Evolutionary conservation across 2,329 filamentous ascomycete genomes (phyloP).

Genomic region (Alternaria infectoria): DNA sequence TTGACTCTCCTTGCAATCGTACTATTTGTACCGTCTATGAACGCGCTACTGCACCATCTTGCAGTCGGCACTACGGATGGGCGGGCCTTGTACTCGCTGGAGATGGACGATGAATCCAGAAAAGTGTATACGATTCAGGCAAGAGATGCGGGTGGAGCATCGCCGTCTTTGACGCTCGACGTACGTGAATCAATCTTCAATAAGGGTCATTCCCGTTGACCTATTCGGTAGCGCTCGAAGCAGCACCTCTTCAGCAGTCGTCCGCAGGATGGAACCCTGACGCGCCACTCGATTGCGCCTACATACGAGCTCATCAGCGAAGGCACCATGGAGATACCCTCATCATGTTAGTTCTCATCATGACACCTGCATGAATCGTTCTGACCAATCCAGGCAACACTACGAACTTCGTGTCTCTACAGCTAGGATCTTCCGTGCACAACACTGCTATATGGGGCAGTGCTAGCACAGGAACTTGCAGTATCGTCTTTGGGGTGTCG

Average conservation of each 20-base stretch:
- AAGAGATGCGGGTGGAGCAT: slow-evolving; percentile 16
- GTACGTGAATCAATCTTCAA: slow-evolving; percentile 9
- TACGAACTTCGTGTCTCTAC: slow-evolving; percentile 21
- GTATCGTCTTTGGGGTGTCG: slow-evolving; percentile 26
- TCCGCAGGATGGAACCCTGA: slow-evolving; percentile 24
- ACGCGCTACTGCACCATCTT: slow-evolving; percentile 23
- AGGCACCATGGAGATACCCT: slow-evolving; percentile 24
- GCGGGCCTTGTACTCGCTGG: slow-evolving; percentile 20
- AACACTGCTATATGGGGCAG: slow-evolving; percentile 26
- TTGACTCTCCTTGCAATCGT: slow-evolving; percentile 6
- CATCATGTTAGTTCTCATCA: slow-evolving; percentile 20
- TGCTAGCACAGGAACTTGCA: slow-evolving; percentile 30
- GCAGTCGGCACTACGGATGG: slow-evolving; percentile 26
- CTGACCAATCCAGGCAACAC: slow-evolving; percentile 21
- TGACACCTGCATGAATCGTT: neutral
- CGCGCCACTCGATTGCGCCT: slow-evolving; percentile 18
- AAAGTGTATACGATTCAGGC: slow-evolving; percentile 15
- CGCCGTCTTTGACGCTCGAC: slow-evolving; percentile 26
- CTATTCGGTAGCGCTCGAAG: slow-evolving; percentile 15
- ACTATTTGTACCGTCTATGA: slow-evolving; percentile 8
- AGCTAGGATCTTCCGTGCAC: slow-evolving; percentile 18
- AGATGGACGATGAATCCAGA: slow-evolving; percentile 19
- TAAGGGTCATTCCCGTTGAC: neutral
- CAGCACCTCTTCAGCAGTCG: slow-evolving; percentile 25
- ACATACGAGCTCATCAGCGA: slow-evolving; percentile 27